phyloP scores from a whole-genome alignment of 257 asterid genomes.

The Primulina huaijiensis region DNA sequence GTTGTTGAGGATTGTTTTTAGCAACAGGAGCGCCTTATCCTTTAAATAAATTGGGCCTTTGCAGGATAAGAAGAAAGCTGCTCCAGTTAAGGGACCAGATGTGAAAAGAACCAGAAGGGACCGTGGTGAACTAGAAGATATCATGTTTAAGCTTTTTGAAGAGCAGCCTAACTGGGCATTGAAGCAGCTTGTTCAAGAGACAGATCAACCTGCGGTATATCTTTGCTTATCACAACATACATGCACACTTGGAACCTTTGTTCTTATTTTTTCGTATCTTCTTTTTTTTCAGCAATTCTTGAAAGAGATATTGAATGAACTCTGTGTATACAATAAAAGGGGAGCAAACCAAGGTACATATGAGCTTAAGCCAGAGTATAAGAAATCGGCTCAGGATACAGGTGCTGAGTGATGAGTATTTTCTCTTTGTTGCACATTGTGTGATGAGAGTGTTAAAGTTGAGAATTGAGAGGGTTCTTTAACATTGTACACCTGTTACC shows the following conservation, averaged over 20 bases:
- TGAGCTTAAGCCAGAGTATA: constrained; percentile 92
- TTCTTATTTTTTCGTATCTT: constrained; percentile 13
- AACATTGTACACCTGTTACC: neutral
- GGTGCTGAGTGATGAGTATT: constrained; percentile 49
- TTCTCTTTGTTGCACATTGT: constrained; percentile 33
- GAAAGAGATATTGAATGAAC: constrained; percentile 87
- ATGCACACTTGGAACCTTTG: neutral
- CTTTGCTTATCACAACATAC: constrained; percentile 10
- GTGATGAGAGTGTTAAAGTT: constrained; percentile 21
- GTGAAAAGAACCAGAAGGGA: constrained; percentile 87
- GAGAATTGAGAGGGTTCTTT: neutral
- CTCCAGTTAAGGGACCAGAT: constrained; percentile 73
- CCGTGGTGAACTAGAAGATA: constrained; percentile 89
- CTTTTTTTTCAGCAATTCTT: constrained; percentile 67
- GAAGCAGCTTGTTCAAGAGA: constrained; percentile 87
- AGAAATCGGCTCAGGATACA: constrained; percentile 79
- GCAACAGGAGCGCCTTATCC: neutral
- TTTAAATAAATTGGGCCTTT: constrained; percentile 10
- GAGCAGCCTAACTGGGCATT: constrained; percentile 88
- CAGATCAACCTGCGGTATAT: constrained; percentile 93
- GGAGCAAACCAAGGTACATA: constrained; percentile 91
- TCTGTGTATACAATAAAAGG: constrained; percentile 83
- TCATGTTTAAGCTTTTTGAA: constrained; percentile 92
- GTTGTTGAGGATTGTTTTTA: constrained; percentile 7
- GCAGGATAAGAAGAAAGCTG: constrained; percentile 84